phyloP scores from a whole-genome alignment of 148 eudicot genomes.

The Vaccinium vitisidaea region DNA sequence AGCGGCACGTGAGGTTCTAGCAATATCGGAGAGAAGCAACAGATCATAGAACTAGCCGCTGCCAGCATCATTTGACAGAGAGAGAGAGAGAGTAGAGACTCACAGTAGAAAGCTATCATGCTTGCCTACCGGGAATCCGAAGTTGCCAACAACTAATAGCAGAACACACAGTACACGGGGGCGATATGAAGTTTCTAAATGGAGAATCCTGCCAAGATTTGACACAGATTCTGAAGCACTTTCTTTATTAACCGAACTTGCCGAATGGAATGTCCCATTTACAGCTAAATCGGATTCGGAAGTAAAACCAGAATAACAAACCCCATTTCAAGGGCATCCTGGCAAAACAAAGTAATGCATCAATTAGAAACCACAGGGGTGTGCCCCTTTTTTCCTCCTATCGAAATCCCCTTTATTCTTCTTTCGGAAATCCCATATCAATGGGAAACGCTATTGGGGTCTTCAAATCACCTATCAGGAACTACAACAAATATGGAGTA shows the following conservation, averaged over 20 bases:
- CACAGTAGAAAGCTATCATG: background rate
- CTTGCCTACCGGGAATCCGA: background rate
- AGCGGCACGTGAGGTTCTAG: background rate
- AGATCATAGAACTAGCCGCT: background rate
- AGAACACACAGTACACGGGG: background rate
- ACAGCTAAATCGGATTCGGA: background rate
- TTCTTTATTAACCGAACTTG: background rate
- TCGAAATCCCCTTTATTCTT: conserved; percentile 1
- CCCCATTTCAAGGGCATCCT: background rate
- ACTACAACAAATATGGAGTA: background rate
- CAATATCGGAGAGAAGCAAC: background rate
- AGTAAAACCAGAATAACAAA: background rate
- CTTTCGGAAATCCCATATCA: background rate
- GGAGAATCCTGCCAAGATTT: background rate
- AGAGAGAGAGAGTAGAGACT: background rate
- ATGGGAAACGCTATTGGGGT: background rate
- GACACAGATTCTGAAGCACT: background rate
- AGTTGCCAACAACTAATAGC: too few species aligned
- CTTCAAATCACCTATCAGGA: conserved; percentile 1
- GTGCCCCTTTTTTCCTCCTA: background rate
- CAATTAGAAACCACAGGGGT: background rate
- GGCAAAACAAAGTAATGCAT: background rate
- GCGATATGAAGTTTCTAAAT: background rate
- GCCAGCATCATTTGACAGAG: background rate
- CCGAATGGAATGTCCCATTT: background rate